A percentile compares a stretch with the other conserved stretches of the same genome.
Conservation (phyloP, 108 stramenopile genomes). For the Cyclostephanos invisitatus region DNA sequence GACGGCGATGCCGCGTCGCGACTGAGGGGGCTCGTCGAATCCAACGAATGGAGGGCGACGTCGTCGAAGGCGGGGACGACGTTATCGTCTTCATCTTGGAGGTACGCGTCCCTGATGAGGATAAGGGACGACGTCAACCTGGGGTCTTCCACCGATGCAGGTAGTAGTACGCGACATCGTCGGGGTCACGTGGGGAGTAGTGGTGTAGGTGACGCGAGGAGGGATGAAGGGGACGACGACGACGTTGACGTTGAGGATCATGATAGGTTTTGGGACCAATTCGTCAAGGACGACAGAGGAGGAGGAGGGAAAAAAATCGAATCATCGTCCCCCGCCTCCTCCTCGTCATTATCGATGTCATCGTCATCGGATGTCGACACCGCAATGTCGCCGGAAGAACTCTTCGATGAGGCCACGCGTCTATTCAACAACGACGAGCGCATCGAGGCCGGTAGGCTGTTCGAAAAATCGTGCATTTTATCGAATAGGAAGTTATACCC, state of each 20-base stretch:
- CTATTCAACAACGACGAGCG: constrained; percentile 67
- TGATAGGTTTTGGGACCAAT: constrained; percentile 23
- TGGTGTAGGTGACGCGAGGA: not conserved
- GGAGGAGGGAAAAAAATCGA: constrained; percentile 23
- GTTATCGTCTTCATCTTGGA: not conserved
- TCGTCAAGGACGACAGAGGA: not conserved
- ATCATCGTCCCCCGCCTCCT: not conserved
- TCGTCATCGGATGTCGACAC: not conserved
- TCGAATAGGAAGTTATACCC: constrained; percentile 52
- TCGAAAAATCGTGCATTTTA: constrained; percentile 72
- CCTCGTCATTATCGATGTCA: not conserved
- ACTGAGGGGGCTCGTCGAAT: no score
- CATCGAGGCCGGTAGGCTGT: constrained; percentile 66
- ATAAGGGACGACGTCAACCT: no score
- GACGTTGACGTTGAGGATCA: not conserved
- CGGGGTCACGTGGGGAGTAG: no score
- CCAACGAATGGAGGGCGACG: no score
- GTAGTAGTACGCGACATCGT: not conserved
- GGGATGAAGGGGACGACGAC: not conserved
- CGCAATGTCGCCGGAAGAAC: constrained; percentile 55
- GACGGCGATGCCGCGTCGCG: no score
- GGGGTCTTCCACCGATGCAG: no score
- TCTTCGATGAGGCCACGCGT: constrained; percentile 68
- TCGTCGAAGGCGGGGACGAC: not conserved
- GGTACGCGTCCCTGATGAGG: no score